Percentiles rank a stretch among this genome's conserved stretches.
These are phyloP conservation scores for Platanthera zijinensis DNA, from an alignment of 106 monocot species.

Conservation along the genomic window DNA sequence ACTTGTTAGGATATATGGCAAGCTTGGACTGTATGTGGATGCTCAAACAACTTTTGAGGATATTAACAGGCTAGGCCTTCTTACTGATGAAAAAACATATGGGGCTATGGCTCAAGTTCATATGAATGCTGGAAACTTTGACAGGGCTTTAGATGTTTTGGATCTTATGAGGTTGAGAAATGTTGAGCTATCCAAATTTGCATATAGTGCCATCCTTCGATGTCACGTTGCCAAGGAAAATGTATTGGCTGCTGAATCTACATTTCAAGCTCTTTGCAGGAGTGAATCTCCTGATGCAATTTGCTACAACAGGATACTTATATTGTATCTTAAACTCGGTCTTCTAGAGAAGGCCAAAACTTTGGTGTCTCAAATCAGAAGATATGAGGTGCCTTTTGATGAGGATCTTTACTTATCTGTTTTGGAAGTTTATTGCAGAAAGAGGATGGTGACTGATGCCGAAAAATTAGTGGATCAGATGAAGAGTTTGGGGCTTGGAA, in stretches of 20 bases:
- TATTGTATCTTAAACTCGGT: conserved; percentile 57
- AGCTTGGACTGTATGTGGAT: conserved; percentile 83
- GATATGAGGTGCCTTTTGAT: conserved; percentile 47
- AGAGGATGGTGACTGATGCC: conserved; percentile 49
- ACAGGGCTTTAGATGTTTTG: conserved; percentile 64
- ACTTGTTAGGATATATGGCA: conserved; percentile 91
- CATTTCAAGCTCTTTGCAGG: conserved; percentile 42
- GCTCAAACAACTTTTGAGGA: conserved; percentile 62
- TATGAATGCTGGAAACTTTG: conserved; percentile 52
- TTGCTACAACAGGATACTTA: conserved; percentile 63
- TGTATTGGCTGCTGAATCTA: conserved; percentile 57
- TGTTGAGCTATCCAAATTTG: conserved; percentile 50
- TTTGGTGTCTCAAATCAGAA: conserved; percentile 49
- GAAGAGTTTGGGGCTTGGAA: conserved; percentile 30
- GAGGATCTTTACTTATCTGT: conserved; percentile 52
- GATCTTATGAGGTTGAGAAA: conserved; percentile 62
- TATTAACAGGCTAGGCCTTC: conserved; percentile 52
- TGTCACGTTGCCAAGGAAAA: conserved; percentile 70
- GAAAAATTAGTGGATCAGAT: conserved; percentile 64
- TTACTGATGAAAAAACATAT: conserved; percentile 80
- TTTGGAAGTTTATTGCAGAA: conserved; percentile 65
- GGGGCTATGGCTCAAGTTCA: conserved; percentile 89
- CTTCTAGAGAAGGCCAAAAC: conserved; percentile 75
- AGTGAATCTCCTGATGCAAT: conserved; percentile 41
- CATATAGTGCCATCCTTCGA: conserved; percentile 56